phyloP scores from a whole-genome alignment of 495 filamentous ascomycete species.

The Delitschia confertaspora region DNA sequence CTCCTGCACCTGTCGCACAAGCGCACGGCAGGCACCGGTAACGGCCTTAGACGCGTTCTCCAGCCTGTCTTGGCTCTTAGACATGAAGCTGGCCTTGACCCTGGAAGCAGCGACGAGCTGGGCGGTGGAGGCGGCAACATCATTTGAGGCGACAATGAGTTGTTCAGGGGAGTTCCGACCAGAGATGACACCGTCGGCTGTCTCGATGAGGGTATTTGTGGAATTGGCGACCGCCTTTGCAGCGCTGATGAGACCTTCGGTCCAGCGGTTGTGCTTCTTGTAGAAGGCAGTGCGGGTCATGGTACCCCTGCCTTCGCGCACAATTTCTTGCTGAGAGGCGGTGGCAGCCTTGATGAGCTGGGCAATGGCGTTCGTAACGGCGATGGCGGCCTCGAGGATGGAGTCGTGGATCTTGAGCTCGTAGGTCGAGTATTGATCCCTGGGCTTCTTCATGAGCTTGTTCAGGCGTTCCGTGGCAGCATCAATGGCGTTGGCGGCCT shows the following conservation, averaged over 20 bases:
- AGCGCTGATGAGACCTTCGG: constrained; percentile 90
- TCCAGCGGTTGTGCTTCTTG: constrained; percentile 99
- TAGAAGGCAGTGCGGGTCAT: constrained; percentile 93
- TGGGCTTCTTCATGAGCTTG: constrained; percentile 86
- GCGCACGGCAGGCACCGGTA: constrained; percentile 70
- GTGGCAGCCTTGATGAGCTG: constrained; percentile 96
- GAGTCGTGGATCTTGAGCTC: constrained; percentile 90
- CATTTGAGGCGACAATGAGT: constrained; percentile 93
- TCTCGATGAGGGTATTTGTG: constrained; percentile 94
- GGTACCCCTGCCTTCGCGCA: constrained; percentile 83
- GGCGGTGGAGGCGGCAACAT: constrained; percentile 89
- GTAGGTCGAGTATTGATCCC: constrained; percentile 92
- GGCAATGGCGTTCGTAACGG: constrained; percentile 92
- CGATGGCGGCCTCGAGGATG: constrained; percentile 87
- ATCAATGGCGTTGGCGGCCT: constrained; percentile 92
- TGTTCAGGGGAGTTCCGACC: constrained; percentile 89
- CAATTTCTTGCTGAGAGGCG: constrained; percentile 89
- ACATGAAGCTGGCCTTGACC: constrained; percentile 97
- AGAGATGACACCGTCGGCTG: constrained; percentile 88
- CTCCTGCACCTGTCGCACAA: constrained; percentile 87
- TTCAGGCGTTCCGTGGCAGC: constrained; percentile 80
- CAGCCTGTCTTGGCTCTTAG: constrained; percentile 83
- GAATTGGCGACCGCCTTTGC: constrained; percentile 89
- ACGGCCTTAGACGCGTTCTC: constrained; percentile 91
- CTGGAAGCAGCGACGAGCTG: constrained; percentile 92